Evolutionary conservation across 257 asterid genomes (phyloP).

Genomic region (Henckelia pumila): DNA sequence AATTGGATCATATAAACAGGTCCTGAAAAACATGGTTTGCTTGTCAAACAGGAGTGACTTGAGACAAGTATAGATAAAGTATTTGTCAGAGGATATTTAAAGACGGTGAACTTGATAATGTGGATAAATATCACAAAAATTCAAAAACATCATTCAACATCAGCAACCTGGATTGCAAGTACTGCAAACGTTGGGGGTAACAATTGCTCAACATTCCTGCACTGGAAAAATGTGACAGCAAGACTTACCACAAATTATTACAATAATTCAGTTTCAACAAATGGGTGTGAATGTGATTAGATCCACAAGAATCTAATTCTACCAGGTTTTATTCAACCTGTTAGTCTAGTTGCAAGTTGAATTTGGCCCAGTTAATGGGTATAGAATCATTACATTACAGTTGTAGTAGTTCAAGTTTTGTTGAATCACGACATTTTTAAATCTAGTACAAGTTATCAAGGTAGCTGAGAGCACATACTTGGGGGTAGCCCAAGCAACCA

Average conservation of each 20-base stretch:
- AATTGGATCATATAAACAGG: conserved; percentile 84
- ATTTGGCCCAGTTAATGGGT: neutral
- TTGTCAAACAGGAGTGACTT: conserved; percentile 26
- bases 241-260: conserved; percentile 19
- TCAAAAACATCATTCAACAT: conserved; percentile 6
- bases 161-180: conserved; percentile 80
- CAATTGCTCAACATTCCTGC: conserved; percentile 80
- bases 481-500: conserved; percentile 95
- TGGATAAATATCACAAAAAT: conserved; percentile 5
- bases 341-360: neutral
- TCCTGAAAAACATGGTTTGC: conserved; percentile 44
- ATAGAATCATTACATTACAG: conserved; percentile 1
- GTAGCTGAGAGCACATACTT: conserved; percentile 46
- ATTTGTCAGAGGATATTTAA: conserved; percentile 11
- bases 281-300: too few species aligned
- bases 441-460: neutral
- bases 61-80: conserved; percentile 6
- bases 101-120: conserved; percentile 1
- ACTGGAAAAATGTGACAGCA: conserved; percentile 45
- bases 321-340: conserved; percentile 13
- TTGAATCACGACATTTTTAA: neutral
- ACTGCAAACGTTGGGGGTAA: conserved; percentile 62
- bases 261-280: neutral
- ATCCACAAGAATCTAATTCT: neutral
- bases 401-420: neutral